Base-by-base conservation (phyloP, 2,329 filamentous ascomycete genomes). In the Esteya vermicola region DNA sequence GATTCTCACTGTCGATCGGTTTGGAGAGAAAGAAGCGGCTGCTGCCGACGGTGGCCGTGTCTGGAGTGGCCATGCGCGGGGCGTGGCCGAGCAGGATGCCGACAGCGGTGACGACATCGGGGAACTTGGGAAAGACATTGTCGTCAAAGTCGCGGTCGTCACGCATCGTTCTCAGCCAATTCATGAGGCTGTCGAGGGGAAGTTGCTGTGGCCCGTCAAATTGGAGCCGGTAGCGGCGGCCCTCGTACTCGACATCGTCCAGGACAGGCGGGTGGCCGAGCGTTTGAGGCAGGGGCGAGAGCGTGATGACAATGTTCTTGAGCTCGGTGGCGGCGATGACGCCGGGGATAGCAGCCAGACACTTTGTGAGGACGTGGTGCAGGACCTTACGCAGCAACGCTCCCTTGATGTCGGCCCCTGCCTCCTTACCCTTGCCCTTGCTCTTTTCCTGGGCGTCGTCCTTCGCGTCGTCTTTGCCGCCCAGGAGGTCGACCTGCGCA, bases 1-100 rank as follows among this genome's bases (percentile, higher is more conserved):
- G 33, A 1, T 45, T 47, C 19, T 61, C 56, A 2, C 50, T 45
- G 1, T 20, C 47, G 39, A 3, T 51, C 8, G 57, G 54, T 36
- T 65, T 50, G 0, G 68, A 60, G 45, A 74, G 75, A 46, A 67
- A 68, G 1, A 67, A 68, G 1, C 68, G 63, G 8, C 60, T 63
- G 27, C 55, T 58, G 18, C 70, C 70, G 6, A 73, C 51, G 1
- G 66, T 54, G 9, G 19, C 58, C 50, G 28, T 62, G 49, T 13
- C 58, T 48, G 6, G 52, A 30, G 41, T 55, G 57, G 16, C 52
- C 55, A 32, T 65, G 57, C 7, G 67, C 53, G 1, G 52, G 50
- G 36, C 39, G 46, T 64, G 61, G 2, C 68, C 68, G 4, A 73
- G 55, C 33, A 75, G 61, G 32, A 72, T 57, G 36, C 65, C 67